These are phyloP conservation scores for Puccinia coronata DNA, from an alignment of 1,284 basidiomycete species.

Conservation along the genomic window DNA sequence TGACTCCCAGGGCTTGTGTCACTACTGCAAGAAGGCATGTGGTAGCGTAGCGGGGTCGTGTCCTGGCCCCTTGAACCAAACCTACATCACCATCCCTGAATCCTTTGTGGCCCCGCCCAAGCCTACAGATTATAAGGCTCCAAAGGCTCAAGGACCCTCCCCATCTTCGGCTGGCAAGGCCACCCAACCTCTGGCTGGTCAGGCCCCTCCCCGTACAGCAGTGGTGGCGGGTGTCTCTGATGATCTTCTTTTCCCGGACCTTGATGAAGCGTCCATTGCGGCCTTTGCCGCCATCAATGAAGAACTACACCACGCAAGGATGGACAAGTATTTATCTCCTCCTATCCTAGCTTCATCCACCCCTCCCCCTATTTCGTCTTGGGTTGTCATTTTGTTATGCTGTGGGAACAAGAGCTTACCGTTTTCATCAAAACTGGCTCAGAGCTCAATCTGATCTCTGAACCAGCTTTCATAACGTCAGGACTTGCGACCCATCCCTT, in stretches of 20 bases:
- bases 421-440: not conserved
- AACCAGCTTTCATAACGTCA: not conserved
- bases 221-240: not conserved
- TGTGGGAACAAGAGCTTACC: not conserved
- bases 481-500: not conserved
- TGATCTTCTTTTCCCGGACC: not conserved
- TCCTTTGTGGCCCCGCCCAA: not conserved
- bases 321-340: not conserved
- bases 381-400: not conserved
- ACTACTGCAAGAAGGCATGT: conserved; percentile 14
- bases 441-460: not conserved
- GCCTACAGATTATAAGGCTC: not conserved
- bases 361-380: too few relatives aligned
- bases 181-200: not conserved
- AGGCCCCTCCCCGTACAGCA: not conserved
- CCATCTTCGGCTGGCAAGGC: not conserved
- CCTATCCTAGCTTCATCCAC: too few relatives aligned
- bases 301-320: not conserved
- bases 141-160: not conserved
- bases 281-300: not conserved
- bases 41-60: not conserved
- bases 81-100: not conserved
- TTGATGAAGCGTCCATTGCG: not conserved
- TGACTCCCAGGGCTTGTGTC: conserved; percentile 9
- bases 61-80: not conserved